Conservation (phyloP, 1,284 basidiomycete species). For the Anthracocystis setariae region DNA sequence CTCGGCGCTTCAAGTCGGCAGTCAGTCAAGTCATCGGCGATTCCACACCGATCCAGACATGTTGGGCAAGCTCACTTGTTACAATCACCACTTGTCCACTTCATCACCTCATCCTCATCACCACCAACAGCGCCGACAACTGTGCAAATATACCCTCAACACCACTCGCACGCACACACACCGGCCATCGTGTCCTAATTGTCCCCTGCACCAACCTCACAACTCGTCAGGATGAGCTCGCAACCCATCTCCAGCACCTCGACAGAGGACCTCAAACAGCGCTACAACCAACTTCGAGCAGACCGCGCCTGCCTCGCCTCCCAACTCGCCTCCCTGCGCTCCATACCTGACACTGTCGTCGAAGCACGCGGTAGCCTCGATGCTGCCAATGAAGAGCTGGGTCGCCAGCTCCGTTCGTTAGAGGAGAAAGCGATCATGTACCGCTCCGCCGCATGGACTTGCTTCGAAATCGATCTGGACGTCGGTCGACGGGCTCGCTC, state of each 20-base stretch:
- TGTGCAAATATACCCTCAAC: too few species aligned
- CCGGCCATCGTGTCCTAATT: too few species aligned
- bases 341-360: constrained; percentile 10
- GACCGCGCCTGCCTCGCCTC: constrained; percentile 34
- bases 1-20: neutral
- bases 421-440: constrained; percentile 52
- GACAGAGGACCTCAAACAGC: constrained; percentile 23
- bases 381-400: constrained; percentile 29
- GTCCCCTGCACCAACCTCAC: neutral
- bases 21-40: neutral
- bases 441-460: constrained; percentile 49
- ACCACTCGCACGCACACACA: too few species aligned
- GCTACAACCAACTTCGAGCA: constrained; percentile 34
- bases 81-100: neutral
- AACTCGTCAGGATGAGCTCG: neutral
- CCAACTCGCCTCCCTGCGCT: constrained; percentile 34
- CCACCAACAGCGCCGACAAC: constrained; percentile 8
- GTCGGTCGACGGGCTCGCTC: constrained; percentile 48
- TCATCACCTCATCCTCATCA: neutral
- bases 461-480: constrained; percentile 55
- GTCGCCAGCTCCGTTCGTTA: constrained; percentile 20
- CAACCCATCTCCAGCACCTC: constrained; percentile 5
- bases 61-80: too few species aligned
- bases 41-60: too few species aligned
- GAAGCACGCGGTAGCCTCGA: constrained; percentile 10